Percentiles rank a stretch among this genome's conserved stretches.
Evolutionary conservation across 768 basidiomycete species (phyloP).

Genomic region (Chalciporus pseudorubinellus): DNA sequence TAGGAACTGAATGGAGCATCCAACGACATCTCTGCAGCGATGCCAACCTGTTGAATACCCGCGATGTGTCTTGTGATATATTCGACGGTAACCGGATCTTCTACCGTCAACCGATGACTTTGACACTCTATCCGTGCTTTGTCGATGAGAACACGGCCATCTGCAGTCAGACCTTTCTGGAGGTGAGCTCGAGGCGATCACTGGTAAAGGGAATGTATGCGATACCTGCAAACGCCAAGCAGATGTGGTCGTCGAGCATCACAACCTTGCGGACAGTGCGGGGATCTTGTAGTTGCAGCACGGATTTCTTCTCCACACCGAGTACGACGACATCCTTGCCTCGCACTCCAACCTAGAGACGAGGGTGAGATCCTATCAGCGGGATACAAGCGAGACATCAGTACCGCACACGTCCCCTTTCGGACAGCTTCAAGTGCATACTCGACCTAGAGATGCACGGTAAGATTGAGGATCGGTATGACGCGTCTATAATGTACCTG

Average conservation of each 20-base stretch:
- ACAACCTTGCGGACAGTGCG: conserved; percentile 97
- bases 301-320: conserved; percentile 98
- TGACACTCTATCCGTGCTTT: conserved; percentile 98
- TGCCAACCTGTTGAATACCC: conserved; percentile 91
- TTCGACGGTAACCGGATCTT: conserved; percentile 97
- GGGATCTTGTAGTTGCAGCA: conserved; percentile 96
- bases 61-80: conserved; percentile 98
- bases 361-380: conserved; percentile 4
- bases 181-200: conserved; percentile 9
- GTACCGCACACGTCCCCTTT: conserved; percentile 95
- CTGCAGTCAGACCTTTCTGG: conserved; percentile 84
- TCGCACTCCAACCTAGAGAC: conserved; percentile 82
- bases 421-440: conserved; percentile 98
- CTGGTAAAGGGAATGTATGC: conserved; percentile 19
- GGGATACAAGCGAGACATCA: conserved; percentile 18
- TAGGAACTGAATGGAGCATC: not conserved
- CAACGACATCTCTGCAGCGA: not conserved
- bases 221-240: conserved; percentile 93
- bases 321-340: conserved; percentile 94
- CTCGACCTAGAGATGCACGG: conserved; percentile 70
- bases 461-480: conserved; percentile 13
- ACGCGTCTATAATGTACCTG: conserved; percentile 58
- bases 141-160: conserved; percentile 96
- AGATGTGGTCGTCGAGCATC: conserved; percentile 97
- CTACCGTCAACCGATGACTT: conserved; percentile 93